phyloP scores from a whole-genome alignment of 495 filamentous ascomycete genomes.

The Thermothielavioides terrestris region DNA sequence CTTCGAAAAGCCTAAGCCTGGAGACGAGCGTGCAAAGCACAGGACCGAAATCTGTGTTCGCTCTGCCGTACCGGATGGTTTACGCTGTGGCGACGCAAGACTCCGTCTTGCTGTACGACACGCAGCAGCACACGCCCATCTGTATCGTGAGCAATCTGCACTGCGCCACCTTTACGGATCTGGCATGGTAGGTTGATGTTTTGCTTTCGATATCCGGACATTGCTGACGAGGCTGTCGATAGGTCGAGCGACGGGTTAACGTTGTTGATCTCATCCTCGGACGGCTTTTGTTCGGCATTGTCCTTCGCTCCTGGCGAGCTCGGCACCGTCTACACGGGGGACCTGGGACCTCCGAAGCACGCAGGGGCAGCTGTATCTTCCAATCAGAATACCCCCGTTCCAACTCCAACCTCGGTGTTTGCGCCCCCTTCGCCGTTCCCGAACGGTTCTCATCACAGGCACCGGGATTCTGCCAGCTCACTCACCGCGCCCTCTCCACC shows the following conservation, averaged over 20 bases:
- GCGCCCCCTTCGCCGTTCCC: conserved; percentile 51
- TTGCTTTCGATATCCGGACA: neutral
- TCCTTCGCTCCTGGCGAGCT: conserved; percentile 79
- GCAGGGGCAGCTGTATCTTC: conserved; percentile 37
- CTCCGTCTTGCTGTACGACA: conserved; percentile 93
- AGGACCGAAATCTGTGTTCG: conserved; percentile 62
- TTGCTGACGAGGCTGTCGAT: conserved; percentile 24
- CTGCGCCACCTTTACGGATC: conserved; percentile 92
- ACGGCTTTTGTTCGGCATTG: conserved; percentile 92
- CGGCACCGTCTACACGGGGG: conserved; percentile 72
- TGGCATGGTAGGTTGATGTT: conserved; percentile 66
- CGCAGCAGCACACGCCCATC: conserved; percentile 87
- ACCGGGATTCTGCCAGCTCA: conserved; percentile 40
- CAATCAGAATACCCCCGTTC: conserved; percentile 52
- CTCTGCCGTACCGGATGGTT: conserved; percentile 83
- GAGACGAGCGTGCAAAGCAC: conserved; percentile 44
- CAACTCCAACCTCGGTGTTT: conserved; percentile 54
- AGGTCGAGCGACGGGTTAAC: conserved; percentile 93
- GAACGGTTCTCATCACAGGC: conserved; percentile 36
- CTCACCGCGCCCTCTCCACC: conserved; percentile 49
- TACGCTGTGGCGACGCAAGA: conserved; percentile 98
- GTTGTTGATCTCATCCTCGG: conserved; percentile 89
- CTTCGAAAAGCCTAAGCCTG: conserved; percentile 40
- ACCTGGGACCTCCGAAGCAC: conserved; percentile 45
- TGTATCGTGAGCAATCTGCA: conserved; percentile 94